phyloP scores from a whole-genome alignment of 1,284 basidiomycete genomes.

The Irpex lacteus region DNA sequence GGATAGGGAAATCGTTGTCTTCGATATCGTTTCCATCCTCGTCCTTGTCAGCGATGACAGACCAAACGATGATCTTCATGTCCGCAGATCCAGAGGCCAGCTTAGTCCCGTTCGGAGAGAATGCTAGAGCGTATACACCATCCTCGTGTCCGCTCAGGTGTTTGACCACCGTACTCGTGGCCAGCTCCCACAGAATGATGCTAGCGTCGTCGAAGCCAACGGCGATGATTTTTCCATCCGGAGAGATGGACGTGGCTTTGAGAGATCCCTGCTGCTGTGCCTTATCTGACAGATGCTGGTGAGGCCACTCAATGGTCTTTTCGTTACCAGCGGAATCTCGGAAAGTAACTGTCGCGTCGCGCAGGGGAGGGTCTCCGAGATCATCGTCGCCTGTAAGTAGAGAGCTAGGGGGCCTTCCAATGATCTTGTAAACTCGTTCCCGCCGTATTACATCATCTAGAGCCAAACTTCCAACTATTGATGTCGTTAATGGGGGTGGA shows the following conservation, averaged over 20 bases:
- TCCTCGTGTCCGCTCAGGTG: not conserved
- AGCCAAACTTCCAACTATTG: not conserved
- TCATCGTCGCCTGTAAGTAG: not conserved
- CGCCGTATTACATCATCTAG: not conserved
- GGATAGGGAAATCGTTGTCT: not conserved
- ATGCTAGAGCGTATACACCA: conserved; percentile 8
- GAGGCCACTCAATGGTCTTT: not conserved
- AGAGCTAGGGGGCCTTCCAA: not conserved
- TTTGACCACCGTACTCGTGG: not conserved
- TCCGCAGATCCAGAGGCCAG: conserved; percentile 20
- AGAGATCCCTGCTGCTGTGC: not conserved
- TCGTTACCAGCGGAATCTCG: not conserved
- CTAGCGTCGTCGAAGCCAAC: not conserved
- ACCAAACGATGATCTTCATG: conserved; percentile 18
- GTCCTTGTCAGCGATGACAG: not conserved
- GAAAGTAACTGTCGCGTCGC: not conserved
- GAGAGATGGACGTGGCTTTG: not conserved
- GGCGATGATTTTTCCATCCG: not conserved
- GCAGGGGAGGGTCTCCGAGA: not conserved
- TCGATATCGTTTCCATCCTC: not conserved
- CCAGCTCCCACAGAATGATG: not conserved
- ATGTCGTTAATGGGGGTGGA: not conserved
- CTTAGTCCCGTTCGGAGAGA: conserved; percentile 18
- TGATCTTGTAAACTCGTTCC: not conserved
- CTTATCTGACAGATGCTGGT: not conserved